Percentiles rank a stretch among this genome's conserved stretches.
phyloP scores from a whole-genome alignment of 805 yeast genomes.

The Metschnikowia kofuensis region DNA sequence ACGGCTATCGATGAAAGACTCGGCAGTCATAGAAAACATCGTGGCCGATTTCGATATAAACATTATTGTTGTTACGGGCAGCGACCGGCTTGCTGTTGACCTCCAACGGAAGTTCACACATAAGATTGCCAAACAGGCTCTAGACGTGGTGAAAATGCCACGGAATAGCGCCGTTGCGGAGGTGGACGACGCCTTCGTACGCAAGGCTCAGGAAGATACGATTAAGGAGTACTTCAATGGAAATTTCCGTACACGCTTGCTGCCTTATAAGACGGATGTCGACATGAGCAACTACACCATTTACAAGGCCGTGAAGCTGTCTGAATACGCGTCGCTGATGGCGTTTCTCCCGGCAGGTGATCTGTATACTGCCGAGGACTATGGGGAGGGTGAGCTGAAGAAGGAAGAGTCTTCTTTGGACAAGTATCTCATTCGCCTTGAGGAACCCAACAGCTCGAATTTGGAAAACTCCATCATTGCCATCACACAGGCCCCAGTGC shows the following conservation, averaged over 20 bases:
- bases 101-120: slow-evolving; percentile 49
- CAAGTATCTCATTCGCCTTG: slow-evolving; percentile 31
- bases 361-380: slow-evolving; percentile 34
- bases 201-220: slow-evolving; percentile 71
- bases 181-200: slow-evolving; percentile 61
- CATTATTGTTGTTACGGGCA: slow-evolving; percentile 67
- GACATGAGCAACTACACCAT: slow-evolving; percentile 60
- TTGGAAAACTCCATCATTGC: slow-evolving; percentile 80
- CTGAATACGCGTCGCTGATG: slow-evolving; percentile 34
- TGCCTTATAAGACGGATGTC: slow-evolving; percentile 83
- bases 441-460: slow-evolving; percentile 48
- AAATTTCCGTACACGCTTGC: slow-evolving; percentile 55
- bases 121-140: slow-evolving; percentile 25
- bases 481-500: slow-evolving; percentile 37
- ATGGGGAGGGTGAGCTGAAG: slow-evolving; percentile 11
- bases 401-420: slow-evolving; percentile 29
- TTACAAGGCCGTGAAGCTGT: slow-evolving; percentile 52
- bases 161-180: slow-evolving; percentile 77
- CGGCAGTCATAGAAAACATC: slow-evolving; percentile 51
- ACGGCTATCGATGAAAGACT: slow-evolving; percentile 49
- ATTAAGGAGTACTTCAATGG: slow-evolving; percentile 93
- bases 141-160: slow-evolving; percentile 59
- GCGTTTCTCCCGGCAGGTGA: slow-evolving; percentile 44
- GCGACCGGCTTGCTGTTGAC: slow-evolving; percentile 66
- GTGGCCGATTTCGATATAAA: slow-evolving; percentile 60